Evolutionary conservation across 768 basidiomycete genomes (phyloP).

Genomic region (Kwoniella sp.): DNA sequence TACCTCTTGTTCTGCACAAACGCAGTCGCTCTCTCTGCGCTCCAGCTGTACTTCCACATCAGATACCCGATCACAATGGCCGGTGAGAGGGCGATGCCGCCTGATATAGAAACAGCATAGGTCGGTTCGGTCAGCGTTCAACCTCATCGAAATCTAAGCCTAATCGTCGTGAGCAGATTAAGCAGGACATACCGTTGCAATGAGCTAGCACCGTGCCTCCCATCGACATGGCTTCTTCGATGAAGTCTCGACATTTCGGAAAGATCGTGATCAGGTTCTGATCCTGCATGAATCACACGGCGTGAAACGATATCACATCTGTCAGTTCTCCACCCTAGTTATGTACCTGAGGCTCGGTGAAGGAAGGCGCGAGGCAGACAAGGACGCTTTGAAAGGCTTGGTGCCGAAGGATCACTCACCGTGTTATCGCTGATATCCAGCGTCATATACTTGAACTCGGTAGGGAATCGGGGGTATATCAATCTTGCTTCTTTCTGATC

Average conservation of each 20-base stretch:
- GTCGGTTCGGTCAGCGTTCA: not conserved
- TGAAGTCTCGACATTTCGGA: slow-evolving; percentile 46
- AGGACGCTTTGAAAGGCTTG: no score
- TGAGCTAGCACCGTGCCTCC: slow-evolving; percentile 54
- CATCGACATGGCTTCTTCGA: slow-evolving; percentile 42
- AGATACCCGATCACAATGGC: slow-evolving; percentile 55
- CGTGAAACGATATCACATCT: no score
- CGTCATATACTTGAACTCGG: slow-evolving; percentile 50
- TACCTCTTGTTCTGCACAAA: slow-evolving; percentile 55
- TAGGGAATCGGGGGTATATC: slow-evolving; percentile 53
- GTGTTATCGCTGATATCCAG: slow-evolving; percentile 55
- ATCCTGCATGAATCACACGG: slow-evolving; percentile 38
- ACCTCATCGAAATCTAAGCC: no score
- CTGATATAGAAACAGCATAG: slow-evolving; percentile 24
- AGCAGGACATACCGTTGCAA: slow-evolving; percentile 47
- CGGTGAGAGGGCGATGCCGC: slow-evolving; percentile 54
- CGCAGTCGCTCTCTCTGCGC: slow-evolving; percentile 42
- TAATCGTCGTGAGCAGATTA: not conserved
- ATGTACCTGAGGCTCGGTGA: no score
- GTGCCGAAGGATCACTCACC: slow-evolving; percentile 32
- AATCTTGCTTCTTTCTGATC: slow-evolving; percentile 50
- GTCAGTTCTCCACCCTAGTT: no score
- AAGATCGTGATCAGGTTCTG: slow-evolving; percentile 55
- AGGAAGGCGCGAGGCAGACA: no score
- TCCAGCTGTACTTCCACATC: slow-evolving; percentile 49